Percentiles rank a stretch among this genome's conserved stretches.
Conservation (phyloP, 73 alveolate species). For the Halteria grandinella region DNA sequence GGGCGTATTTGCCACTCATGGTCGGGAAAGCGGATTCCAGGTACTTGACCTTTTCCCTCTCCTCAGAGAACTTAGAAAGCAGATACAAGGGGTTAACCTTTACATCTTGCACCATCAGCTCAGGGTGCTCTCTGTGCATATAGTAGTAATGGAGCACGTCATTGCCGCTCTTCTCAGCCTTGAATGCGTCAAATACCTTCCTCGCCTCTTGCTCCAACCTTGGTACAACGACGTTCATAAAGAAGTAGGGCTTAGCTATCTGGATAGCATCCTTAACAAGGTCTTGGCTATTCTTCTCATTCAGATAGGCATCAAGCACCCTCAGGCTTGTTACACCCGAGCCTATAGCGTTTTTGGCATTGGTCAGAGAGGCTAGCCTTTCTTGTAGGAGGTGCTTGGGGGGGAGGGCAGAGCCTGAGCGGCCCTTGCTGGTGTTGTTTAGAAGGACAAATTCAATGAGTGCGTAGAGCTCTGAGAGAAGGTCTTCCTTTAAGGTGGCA, state of each 20-base stretch:
- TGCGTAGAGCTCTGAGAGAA: background rate
- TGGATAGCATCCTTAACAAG: constrained; percentile 21
- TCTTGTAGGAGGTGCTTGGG: constrained; percentile 16
- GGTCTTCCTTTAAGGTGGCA: background rate
- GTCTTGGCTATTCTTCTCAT: constrained; percentile 24
- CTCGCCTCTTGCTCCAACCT: background rate
- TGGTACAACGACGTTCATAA: background rate
- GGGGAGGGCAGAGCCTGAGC: background rate
- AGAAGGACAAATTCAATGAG: constrained; percentile 27
- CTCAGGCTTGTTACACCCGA: background rate
- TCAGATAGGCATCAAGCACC: constrained; percentile 16
- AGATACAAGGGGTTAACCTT: background rate
- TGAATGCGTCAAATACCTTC: background rate
- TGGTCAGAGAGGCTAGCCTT: constrained; percentile 13
- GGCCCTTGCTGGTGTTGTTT: background rate
- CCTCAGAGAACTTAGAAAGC: background rate
- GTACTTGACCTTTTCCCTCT: background rate
- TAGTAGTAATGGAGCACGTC: background rate
- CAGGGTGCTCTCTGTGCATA: background rate
- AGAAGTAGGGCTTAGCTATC: constrained; percentile 30
- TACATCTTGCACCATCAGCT: too few relatives aligned
- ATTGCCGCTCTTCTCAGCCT: background rate
- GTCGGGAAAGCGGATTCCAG: constrained; percentile 1
- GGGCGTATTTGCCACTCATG: background rate
- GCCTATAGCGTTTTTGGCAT: background rate